Base-by-base conservation (phyloP, 495 filamentous ascomycete species). In the Pseudoneurospora amorphoporcata region DNA sequence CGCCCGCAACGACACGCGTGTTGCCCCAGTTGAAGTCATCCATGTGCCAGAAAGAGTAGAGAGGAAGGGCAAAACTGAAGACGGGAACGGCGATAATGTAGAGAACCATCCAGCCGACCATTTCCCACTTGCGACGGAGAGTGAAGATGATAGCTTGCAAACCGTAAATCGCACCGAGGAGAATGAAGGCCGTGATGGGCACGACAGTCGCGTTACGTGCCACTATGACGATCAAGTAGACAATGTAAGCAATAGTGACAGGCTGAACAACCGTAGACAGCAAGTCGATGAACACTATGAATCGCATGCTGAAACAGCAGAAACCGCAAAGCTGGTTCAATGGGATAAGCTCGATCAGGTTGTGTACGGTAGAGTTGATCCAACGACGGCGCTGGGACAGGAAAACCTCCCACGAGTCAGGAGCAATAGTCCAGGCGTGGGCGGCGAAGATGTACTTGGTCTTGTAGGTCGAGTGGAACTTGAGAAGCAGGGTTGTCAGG, bases 341-440 rank as follows among this genome's bases (percentile, higher is more conserved):
- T 7, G 94, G 94, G 76, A 98, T 94, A 69, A 99, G 89, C 79
- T 99, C 95, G 75, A 95, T 92, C 74, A 99, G 86, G 81, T 99
- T 99, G 86, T 99, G 95, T 29, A 99, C 92, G 3, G 95, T 99
- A 39, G 95, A 98, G 83, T 99, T 99, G 82, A 99, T 99, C 95
- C 95, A 99, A 78, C 95, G 91, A 82, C 95, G 94, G 83, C 95
- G 94, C 81, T 99, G 95, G 10, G 95, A 99, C 77, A 99, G 85
- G 87, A 99, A 97, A 58, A 99, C 92, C 32, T 86, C 84, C 90
- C 93, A 98, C 73, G 89, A 92, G 76, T 98, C 96, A 1, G 95
- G 95, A 14, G 95, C 95, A 74, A 97, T 92, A 10, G 95, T 99
- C 92, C 92, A 97, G 17, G 95, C 95, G 79, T 98, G 92, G 19